Base-by-base conservation (phyloP, 2,329 filamentous ascomycete species). In the Ophiostoma angusticollis region DNA sequence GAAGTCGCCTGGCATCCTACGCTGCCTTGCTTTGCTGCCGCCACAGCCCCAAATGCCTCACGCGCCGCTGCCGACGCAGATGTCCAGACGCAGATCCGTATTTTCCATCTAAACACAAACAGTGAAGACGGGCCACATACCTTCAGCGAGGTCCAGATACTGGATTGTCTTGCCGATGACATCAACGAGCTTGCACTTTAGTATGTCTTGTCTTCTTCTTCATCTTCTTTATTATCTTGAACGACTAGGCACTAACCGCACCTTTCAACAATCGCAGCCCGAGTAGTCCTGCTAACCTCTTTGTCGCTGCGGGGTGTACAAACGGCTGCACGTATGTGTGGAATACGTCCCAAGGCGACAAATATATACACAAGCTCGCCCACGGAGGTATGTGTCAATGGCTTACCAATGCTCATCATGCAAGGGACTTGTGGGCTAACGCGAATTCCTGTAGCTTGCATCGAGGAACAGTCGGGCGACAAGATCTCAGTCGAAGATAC, bases 1-100 rank as follows among this genome's bases (percentile, higher is more conserved):
- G 75, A 80, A 48, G 69, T 78, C 2, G 58, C 65, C 0, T 80
- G 75, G 75, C 75, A 80, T 49, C 74, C 75, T 0, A 61, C 51
- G 0, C 58, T 68, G 32, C 55, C 60, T 3, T 59, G 61, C 17
- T 79, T 79, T 46, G 57, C 73, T 5, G 72, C 65, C 4, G 74
- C 73, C 2, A 78, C 72, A 0, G 70, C 73, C 0, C 70, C 71
- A 0, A 60, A 57, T n/a, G n/a, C n/a, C n/a, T n/a, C 8, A 64
- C 64, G 11, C 53, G 59, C n/a, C 60, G n/a, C 62, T 24, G 50
- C 62, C 4, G 63, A 70, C 21, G 54, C 63, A 17, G 48, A 59
- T 5, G 58, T 68, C 7, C 58, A 59, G 18, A 78, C 74, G 0
- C 75, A 79, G 50, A 61, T 79, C 14, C 67, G 73, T 22, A 51